Percentiles rank a stretch among this genome's conserved stretches.
phyloP scores from a whole-genome alignment of 1,284 basidiomycete species.

The Exobasidium cylindrosporum region DNA sequence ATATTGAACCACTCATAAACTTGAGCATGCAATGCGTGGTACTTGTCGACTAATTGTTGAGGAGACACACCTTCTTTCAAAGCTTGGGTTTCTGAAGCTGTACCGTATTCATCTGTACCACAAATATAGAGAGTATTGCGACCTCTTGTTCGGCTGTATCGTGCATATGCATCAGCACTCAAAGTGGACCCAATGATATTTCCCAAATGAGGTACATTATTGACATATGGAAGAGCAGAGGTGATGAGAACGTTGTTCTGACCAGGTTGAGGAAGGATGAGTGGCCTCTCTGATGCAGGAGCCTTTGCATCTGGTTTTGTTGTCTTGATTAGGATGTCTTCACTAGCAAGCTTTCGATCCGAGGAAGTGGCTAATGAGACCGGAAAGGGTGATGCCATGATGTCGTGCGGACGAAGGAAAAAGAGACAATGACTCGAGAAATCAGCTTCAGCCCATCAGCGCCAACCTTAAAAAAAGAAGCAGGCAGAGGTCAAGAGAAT shows the following conservation, averaged over 20 bases:
- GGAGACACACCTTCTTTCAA: conserved; percentile 88
- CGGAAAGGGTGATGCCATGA: conserved; percentile 51
- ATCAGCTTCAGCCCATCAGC: too few relatives aligned
- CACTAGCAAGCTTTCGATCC: conserved; percentile 25
- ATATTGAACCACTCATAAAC: conserved; percentile 92
- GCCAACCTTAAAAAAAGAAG: not conserved
- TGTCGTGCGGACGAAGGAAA: not conserved
- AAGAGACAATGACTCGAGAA: not conserved
- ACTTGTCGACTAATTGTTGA: conserved; percentile 86
- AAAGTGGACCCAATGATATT: conserved; percentile 97
- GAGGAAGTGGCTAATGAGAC: conserved; percentile 34
- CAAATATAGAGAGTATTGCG: conserved; percentile 71
- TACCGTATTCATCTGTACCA: conserved; percentile 98
- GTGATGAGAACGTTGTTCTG: conserved; percentile 71
- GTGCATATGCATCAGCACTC: conserved; percentile 93
- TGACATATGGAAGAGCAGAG: conserved; percentile 92
- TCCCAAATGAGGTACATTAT: conserved; percentile 97
- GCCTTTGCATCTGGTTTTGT: conserved; percentile 32
- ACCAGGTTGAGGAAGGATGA: conserved; percentile 41
- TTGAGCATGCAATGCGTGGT: conserved; percentile 80
- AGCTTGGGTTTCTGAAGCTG: conserved; percentile 95
- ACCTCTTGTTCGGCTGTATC: conserved; percentile 66
- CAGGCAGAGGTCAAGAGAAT: not conserved
- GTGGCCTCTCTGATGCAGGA: conserved; percentile 16
- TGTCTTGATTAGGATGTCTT: conserved; percentile 45